Evolutionary conservation across 1,139 yeast species (phyloP).

Genomic region (Lodderomyces margitis): DNA sequence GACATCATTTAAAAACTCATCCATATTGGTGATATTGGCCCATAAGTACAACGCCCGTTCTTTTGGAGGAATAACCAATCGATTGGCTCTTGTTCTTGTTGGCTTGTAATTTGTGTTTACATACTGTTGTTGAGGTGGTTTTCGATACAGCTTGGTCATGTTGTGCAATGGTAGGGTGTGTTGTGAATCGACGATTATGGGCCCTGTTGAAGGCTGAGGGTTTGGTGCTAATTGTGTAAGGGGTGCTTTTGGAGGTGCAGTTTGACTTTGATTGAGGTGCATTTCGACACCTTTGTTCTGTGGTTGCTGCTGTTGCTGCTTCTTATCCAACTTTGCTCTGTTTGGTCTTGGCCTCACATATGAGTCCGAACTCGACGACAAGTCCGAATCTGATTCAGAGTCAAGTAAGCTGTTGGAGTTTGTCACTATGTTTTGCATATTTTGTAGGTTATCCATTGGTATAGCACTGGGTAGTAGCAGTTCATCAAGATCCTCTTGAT

Average conservation of each 20-base stretch:
- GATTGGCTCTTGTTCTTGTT: conserved; percentile 12
- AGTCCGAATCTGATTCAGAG: conserved; percentile 38
- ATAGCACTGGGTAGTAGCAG: conserved; percentile 2
- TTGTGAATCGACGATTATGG: no score
- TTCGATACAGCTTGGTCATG: conserved; percentile 9
- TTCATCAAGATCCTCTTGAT: neutral
- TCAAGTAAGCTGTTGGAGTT: conserved; percentile 22
- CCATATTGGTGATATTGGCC: conserved; percentile 94
- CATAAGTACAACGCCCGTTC: conserved; percentile 92
- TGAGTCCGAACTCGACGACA: conserved; percentile 23
- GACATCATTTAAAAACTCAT: conserved; percentile 76
- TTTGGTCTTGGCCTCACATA: conserved; percentile 11
- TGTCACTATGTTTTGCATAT: neutral
- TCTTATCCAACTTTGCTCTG: neutral
- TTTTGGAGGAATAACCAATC: conserved; percentile 48
- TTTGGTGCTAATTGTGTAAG: neutral
- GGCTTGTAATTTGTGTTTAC: conserved; percentile 12
- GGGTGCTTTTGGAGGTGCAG: neutral
- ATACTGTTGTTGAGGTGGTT: conserved; percentile 9
- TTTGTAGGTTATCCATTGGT: conserved; percentile 3
- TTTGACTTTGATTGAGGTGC: neutral
- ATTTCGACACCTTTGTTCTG: neutral
- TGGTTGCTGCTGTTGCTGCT: neutral
- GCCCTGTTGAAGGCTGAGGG: neutral
- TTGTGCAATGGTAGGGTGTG: conserved; percentile 8